Evolutionary conservation across 2,329 filamentous ascomycete species (phyloP), one percentile per base, ranked within the genome.

Genomic region (Monilinia laxa): DNA sequence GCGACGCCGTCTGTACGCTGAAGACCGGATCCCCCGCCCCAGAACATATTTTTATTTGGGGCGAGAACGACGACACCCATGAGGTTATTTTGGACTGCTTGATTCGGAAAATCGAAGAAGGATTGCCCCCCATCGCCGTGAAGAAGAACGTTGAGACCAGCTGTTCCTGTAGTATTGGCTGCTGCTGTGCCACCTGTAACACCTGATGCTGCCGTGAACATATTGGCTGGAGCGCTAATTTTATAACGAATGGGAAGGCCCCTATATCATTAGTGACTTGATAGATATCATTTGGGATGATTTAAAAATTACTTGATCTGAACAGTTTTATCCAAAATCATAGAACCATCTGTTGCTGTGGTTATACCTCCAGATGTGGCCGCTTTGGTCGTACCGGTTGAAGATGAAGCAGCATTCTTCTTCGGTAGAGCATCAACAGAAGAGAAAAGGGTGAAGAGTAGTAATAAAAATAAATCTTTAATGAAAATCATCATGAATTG

Each of bases 41-140:
- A 87, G 79, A 86, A 85, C 45, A 84, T 80, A 68, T 84, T 81
- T 64, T 77, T 73, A 73, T 85, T 79, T 7, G 85, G 85, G 0
- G 85, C 83, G 16, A 87, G 0, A 86, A 94, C 71, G 78, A 91
- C 47, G 87, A 94, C 65, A 88, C 96, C 53, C 92, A 96, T 77
- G 87, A 89, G 70, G 85, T 90, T 70, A 83, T 91, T 52, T 82
- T 96, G 11, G 88, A 96, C 71, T 86, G 90, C 4, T 80, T 97
- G 45, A 90, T 92, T 77, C 86, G 84, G 68, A 85, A 97, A 56
- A 82, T 98, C n/a, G 92, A 97, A 74, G 88, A 92, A 71, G 16
- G 82, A 84, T 71, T 85, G 82, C 9, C 85, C 85, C 53, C 85
- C 84, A 72, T 87, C 85, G 60, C 84, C 84, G 73, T 87, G 85